Evolutionary conservation across 352 stramenopile genomes (phyloP), one percentile per base, ranked within the genome.

Genomic region (Peronospora farinosa): DNA sequence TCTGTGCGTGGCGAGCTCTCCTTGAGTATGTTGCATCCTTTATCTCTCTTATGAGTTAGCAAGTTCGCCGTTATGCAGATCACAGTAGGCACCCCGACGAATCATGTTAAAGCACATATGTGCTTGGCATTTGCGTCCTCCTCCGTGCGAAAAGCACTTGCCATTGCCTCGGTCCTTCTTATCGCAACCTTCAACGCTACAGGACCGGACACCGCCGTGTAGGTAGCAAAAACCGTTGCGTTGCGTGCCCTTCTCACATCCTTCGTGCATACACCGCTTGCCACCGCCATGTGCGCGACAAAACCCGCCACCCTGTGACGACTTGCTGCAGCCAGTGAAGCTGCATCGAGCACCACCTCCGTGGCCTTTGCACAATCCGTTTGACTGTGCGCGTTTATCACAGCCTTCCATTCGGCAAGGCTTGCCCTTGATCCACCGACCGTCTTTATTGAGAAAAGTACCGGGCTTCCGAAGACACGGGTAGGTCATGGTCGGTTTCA

Each of bases 371-470:
- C 80, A 92, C 0, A 86, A 62, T 5, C 80, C 76, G 35, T 82
- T 88, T 9, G 80, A 92, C 60, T 92, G 80, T 32, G 78, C 80
- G 28, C 75, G 72, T 62, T 88, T 88, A 46, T 88, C 77, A 43
- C 79, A 90, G 13, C 65, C 64, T 51, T 78, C 65, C 57, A 83
- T 78, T 42, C 72, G 74, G 58, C 79, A 91, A 7, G 75, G 77
- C 57, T 91, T 91, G 63, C 79, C 79, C 65, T 90, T 90, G 66
- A 90, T 90, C 79, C 79, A 91, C 2, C 79, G 79, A n/a, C 79
- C 79, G 54, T 91, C 79, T 71, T 91, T 91, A 63, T 91, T 91
- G 9, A 91, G 63, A 60, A 91, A 91, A n/a, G 79, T 91, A 23
- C 79, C 79, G 2, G 79, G 77, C 44, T 86, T 86, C 49, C 79